These are phyloP conservation scores for Collybia sp. DNA, from an alignment of 768 basidiomycete genomes.

Conservation along the genomic window DNA sequence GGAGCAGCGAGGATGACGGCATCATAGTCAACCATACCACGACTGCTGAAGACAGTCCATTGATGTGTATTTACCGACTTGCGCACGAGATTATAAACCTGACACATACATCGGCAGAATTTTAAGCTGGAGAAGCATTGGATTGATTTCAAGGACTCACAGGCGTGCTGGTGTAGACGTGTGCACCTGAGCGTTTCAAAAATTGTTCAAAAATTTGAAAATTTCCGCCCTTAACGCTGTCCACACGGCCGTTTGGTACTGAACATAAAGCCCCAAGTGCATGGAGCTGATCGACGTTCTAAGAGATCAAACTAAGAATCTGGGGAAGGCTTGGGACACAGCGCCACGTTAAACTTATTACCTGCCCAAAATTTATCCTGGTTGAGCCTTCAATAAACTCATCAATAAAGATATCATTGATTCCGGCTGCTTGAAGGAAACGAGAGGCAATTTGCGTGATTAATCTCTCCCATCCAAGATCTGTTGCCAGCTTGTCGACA, in stretches of 20 bases:
- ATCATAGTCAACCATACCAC: slow-evolving; percentile 51
- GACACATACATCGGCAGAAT: too few relatives aligned
- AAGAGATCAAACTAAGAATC: slow-evolving; percentile 1
- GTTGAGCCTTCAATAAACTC: slow-evolving; percentile 82
- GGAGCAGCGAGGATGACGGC: slow-evolving; percentile 87
- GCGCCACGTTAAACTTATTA: slow-evolving; percentile 25
- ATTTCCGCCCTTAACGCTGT: slow-evolving; percentile 73
- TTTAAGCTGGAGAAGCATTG: background rate
- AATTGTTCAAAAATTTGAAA: slow-evolving; percentile 83
- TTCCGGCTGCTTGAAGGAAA: slow-evolving; percentile 49
- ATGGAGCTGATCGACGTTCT: slow-evolving; percentile 72
- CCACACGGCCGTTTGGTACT: slow-evolving; percentile 68
- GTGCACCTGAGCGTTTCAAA: slow-evolving; percentile 63
- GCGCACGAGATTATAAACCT: slow-evolving; percentile 54
- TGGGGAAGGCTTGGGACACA: background rate
- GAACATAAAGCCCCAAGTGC: slow-evolving; percentile 69
- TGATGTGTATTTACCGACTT: slow-evolving; percentile 34
- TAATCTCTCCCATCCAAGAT: slow-evolving; percentile 47
- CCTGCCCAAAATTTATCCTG: slow-evolving; percentile 82
- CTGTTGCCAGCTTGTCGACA: slow-evolving; percentile 49
- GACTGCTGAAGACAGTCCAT: slow-evolving; percentile 50
- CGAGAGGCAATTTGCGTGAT: slow-evolving; percentile 48
- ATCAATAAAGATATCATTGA: slow-evolving; percentile 52
- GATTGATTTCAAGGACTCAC: slow-evolving; percentile 28
- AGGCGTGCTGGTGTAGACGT: slow-evolving; percentile 63